Conservation (phyloP, 345 rosid genomes). For the Salix koriyanagi region DNA sequence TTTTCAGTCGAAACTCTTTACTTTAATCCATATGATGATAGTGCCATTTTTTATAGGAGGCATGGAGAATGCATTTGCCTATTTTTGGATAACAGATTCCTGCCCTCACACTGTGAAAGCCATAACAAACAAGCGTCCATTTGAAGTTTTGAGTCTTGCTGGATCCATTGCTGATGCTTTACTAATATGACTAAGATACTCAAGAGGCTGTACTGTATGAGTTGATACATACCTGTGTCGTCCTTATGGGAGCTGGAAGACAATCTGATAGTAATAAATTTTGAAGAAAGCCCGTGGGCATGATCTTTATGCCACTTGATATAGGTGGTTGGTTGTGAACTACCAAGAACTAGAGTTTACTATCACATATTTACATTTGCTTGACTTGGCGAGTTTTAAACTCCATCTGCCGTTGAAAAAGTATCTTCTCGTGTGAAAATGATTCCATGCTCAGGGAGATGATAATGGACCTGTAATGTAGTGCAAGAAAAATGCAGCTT, state of each 20-base stretch:
- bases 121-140: constrained; percentile 68
- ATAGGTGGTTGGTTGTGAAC: neutral
- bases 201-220: neutral
- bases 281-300: neutral
- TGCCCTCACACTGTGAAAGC: constrained; percentile 86
- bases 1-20: neutral
- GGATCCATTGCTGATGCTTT: constrained; percentile 86
- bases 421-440: neutral
- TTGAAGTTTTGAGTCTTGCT: constrained; percentile 85
- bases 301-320: neutral
- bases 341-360: neutral
- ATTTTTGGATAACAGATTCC: constrained; percentile 97
- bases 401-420: neutral
- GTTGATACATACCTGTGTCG: neutral
- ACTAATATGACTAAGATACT: constrained; percentile 47
- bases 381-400: neutral
- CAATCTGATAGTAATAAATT: neutral
- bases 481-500: neutral
- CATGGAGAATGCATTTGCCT: constrained; percentile 53
- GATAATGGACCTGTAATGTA: neutral
- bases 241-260: neutral
- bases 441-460: neutral
- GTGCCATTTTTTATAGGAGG: constrained; percentile 33
- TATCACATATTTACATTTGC: neutral
- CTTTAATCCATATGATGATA: constrained; percentile 3